Conservation (phyloP, 192 early-diverging fungal species). For the Backusella parvicylindrica region DNA sequence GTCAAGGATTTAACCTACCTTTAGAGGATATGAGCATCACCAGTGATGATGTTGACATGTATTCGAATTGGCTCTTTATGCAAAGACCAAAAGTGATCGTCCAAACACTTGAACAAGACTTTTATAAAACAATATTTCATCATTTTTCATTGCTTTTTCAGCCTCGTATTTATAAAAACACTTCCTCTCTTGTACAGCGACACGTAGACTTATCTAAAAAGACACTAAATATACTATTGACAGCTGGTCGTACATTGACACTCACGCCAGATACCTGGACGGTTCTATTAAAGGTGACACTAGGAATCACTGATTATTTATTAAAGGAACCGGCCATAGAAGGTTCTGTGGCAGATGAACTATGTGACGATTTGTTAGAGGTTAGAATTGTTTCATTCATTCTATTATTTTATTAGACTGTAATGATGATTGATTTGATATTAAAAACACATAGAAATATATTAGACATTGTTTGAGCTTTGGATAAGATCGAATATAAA, state of each 20-base stretch:
- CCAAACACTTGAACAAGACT: conserved; percentile 56
- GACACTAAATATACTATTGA: conserved; percentile 54
- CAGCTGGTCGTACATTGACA: conserved; percentile 57
- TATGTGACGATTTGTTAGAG: conserved; percentile 68
- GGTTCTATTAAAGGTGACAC: conserved; percentile 71
- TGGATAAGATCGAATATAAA: conserved; percentile 69
- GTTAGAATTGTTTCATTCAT: not conserved
- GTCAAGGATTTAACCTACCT: conserved; percentile 74
- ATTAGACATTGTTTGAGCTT: conserved; percentile 64
- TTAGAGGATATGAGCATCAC: conserved; percentile 70
- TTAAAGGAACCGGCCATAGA: conserved; percentile 52
- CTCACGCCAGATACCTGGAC: conserved; percentile 78
- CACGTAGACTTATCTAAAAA: conserved; percentile 75
- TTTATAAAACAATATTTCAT: conserved; percentile 71
- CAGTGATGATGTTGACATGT: conserved; percentile 59
- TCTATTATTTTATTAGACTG: conserved; percentile 36
- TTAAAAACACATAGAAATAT: not conserved
- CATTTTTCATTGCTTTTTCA: conserved; percentile 73
- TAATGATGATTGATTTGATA: conserved; percentile 18
- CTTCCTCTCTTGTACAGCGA: conserved; percentile 37
- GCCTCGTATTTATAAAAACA: conserved; percentile 35
- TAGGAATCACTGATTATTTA: conserved; percentile 73
- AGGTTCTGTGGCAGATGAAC: conserved; percentile 62
- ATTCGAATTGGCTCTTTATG: conserved; percentile 72
- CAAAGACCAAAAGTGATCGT: conserved; percentile 52